Conservation (phyloP, 2,329 filamentous ascomycete genomes). For the Penicillium occitanis region DNA sequence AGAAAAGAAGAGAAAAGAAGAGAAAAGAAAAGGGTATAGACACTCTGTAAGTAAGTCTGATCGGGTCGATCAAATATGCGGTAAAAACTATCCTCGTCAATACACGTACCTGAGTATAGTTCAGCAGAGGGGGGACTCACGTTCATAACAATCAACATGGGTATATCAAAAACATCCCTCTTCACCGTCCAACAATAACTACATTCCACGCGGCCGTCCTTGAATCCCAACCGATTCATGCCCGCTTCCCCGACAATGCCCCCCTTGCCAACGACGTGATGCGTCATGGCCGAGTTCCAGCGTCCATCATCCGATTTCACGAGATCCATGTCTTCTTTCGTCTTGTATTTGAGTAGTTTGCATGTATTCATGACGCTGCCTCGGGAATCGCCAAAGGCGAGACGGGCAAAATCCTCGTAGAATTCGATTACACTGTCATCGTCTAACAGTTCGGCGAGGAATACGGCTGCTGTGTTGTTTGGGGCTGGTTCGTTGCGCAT, state of each 20-base stretch:
- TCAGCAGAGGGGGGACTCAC: conserved; percentile 59
- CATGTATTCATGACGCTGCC: conserved; percentile 81
- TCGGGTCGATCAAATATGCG: conserved; percentile 43
- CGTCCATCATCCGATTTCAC: conserved; percentile 50
- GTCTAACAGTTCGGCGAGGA: conserved; percentile 87
- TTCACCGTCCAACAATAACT: conserved; percentile 97
- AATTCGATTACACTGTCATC: conserved; percentile 92
- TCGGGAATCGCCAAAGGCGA: conserved; percentile 88
- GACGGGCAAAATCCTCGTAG: conserved; percentile 89
- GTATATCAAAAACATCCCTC: conserved; percentile 95
- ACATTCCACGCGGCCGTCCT: conserved; percentile 89
- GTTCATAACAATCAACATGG: conserved; percentile 97
- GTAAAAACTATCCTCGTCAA: conserved; percentile 39
- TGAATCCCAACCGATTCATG: conserved; percentile 74
- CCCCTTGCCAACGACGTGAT: conserved; percentile 41
- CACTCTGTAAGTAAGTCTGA: neutral
- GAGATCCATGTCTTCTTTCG: conserved; percentile 58
- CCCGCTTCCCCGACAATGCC: conserved; percentile 58
- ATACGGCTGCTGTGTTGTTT: conserved; percentile 70
- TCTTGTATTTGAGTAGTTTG: conserved; percentile 85
- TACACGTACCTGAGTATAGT: neutral
- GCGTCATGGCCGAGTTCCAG: conserved; percentile 33
- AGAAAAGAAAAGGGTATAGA: too few relatives aligned
- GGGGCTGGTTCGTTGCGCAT: conserved; percentile 37
- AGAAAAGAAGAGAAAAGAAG: too few relatives aligned